Evolutionary conservation across 2,329 filamentous ascomycete genomes (phyloP), one percentile per base, ranked within the genome.

Genomic region (Epichloe sibirici): DNA sequence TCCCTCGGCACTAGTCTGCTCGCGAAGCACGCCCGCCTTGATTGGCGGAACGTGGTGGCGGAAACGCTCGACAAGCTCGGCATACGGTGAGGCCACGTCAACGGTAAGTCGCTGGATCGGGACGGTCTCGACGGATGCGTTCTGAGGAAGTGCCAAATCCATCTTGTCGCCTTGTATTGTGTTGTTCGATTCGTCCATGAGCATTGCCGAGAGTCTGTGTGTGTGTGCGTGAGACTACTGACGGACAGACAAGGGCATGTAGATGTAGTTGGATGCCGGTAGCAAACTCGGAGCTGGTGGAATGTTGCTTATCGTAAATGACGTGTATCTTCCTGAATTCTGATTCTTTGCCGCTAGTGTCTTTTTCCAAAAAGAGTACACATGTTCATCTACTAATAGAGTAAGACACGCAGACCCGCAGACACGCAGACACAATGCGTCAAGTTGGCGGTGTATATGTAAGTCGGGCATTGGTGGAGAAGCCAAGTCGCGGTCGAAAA

Each of bases 11-110:
- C 49, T 45, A 4, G 49, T 46, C 42, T 45, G 39, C 21, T 21
- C 43, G 8, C 40, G 40, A 4, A 51, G 49, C 17, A 46, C 12
- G 25, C 23, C 25, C 42, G 46, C 8, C 49, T 37, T 34, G 40
- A 51, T 46, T 12, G 39, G 40, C 42, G 49, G 49, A 7, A 51
- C 49, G 21, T 46, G 25, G 13, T 9, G 17, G 28, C 49, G 49
- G 49, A 51, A 51, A 4, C 42, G 39, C 25, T 45, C 25, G 28
- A 51, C 25, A 15, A 51, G 40, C 38, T 45, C 43, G 49, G 49
- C 49, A 40, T 25, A 51, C 7, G 49, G 49, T 15, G 42, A 37
- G 12, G 23, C 34, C 9, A 51, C 35, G 42, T 51, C 43, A 3
- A 51, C 5, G 9, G 49, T 51, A 11, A 51, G 25, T 11, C 49